Evolutionary conservation across 805 yeast genomes (phyloP).

Genomic region (Blastobotrys peoriensis): DNA sequence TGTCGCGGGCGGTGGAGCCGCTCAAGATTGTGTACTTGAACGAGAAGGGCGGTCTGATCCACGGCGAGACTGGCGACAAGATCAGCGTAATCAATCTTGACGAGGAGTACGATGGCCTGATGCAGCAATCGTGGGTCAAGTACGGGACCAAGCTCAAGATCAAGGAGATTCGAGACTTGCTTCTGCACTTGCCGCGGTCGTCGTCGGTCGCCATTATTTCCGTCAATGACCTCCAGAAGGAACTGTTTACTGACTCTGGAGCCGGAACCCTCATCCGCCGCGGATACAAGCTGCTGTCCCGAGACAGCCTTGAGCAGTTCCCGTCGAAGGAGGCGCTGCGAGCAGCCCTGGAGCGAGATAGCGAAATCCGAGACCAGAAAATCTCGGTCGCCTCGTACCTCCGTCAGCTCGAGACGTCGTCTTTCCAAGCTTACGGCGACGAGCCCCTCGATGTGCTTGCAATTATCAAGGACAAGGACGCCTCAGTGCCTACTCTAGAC

Average conservation of each 20-base stretch:
- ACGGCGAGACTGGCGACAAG: conserved; percentile 87
- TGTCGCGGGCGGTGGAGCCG: conserved; percentile 95
- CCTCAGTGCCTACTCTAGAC: conserved; percentile 61
- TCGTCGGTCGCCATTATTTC: conserved; percentile 97
- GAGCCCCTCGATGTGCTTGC: conserved; percentile 95
- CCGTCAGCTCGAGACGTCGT: conserved; percentile 54
- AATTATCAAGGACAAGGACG: conserved; percentile 55
- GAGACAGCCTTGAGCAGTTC: conserved; percentile 65
- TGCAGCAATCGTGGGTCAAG: conserved; percentile 96
- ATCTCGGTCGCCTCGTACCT: conserved; percentile 77
- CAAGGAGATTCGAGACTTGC: conserved; percentile 89
- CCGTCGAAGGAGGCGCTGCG: conserved; percentile 56
- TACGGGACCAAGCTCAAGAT: conserved; percentile 97
- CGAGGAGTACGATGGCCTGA: conserved; percentile 86
- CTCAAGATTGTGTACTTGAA: conserved; percentile 91
- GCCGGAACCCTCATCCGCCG: conserved; percentile 98
- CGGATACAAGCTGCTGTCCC: conserved; percentile 75
- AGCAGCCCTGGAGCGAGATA: conserved; percentile 68
- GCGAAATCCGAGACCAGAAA: conserved; percentile 63
- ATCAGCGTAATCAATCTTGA: conserved; percentile 87
- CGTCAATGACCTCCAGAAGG: conserved; percentile 92
- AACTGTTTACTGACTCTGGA: conserved; percentile 96
- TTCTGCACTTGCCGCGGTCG: conserved; percentile 91
- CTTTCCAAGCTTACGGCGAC: conserved; percentile 82
- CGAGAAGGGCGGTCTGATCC: conserved; percentile 95